These are phyloP conservation scores for Mrakiaceae sp. DNA, from an alignment of 1,284 basidiomycete species.

Conservation along the genomic window DNA sequence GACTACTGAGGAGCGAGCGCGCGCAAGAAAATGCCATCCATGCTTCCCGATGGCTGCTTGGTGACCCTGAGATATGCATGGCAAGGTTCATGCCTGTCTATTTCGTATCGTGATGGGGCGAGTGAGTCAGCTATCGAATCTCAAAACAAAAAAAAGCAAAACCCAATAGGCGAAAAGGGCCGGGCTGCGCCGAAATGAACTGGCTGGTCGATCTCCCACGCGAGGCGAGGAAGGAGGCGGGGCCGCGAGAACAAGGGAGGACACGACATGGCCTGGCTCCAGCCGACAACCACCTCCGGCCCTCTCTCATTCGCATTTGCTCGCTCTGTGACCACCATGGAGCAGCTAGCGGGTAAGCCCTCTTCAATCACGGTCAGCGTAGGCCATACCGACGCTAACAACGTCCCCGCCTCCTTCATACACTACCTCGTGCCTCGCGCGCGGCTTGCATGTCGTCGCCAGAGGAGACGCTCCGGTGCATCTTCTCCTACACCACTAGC, in stretches of 20 bases:
- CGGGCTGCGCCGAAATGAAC: too few relatives aligned
- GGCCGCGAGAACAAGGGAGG: background rate
- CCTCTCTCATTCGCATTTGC: background rate
- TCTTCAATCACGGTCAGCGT: background rate
- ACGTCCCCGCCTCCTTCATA: background rate
- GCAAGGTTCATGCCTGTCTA: background rate
- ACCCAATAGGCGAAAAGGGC: too few relatives aligned
- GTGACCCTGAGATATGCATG: background rate
- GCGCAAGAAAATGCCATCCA: too few relatives aligned
- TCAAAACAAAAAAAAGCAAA: too few relatives aligned
- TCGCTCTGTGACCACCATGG: background rate
- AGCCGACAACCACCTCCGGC: background rate
- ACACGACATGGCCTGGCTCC: background rate
- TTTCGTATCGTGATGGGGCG: background rate
- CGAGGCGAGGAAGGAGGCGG: background rate
- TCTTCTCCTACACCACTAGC: background rate
- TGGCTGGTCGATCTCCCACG: background rate
- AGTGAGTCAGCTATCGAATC: too few relatives aligned
- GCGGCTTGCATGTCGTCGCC: background rate
- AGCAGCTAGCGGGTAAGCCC: background rate
- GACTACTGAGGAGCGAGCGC: conserved; percentile 18
- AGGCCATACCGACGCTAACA: background rate
- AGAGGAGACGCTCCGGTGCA: background rate
- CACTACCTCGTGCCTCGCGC: background rate
- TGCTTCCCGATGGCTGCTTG: too few relatives aligned